Evolutionary conservation across 2,329 filamentous ascomycete species (phyloP).

Genomic region (Helicocarpus griseus): DNA sequence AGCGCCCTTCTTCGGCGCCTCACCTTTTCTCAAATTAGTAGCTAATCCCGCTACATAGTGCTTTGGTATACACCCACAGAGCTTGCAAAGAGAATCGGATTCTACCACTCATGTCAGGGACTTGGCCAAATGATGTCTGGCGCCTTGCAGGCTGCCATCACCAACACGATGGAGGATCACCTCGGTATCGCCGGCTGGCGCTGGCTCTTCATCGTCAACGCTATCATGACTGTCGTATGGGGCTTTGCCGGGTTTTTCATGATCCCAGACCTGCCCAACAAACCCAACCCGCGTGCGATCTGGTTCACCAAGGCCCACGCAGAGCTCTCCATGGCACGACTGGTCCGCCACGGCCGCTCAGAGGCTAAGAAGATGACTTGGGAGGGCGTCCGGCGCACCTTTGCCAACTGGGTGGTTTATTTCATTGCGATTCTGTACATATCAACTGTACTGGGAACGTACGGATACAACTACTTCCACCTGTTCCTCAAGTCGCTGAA

Average conservation of each 20-base stretch:
- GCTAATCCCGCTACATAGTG: conserved; percentile 4
- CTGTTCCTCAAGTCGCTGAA: not conserved
- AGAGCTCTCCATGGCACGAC: not conserved
- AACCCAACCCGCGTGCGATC: not conserved
- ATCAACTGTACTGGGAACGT: not conserved
- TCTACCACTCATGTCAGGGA: conserved; percentile 23
- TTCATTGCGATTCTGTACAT: not conserved
- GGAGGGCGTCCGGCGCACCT: not conserved
- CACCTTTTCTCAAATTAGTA: not conserved
- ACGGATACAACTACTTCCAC: not conserved
- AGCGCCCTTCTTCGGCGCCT: not conserved
- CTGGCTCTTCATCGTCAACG: conserved; percentile 31
- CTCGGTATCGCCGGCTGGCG: conserved; percentile 26
- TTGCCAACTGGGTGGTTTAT: not conserved
- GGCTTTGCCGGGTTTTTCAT: conserved; percentile 8
- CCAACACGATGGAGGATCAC: conserved; percentile 22
- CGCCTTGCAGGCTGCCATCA: conserved; percentile 23
- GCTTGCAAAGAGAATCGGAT: conserved; percentile 24
- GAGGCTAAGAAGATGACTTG: not conserved
- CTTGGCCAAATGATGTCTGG: conserved; percentile 24
- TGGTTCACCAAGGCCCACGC: not conserved
- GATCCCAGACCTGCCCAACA: not conserved
- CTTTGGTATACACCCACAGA: conserved; percentile 32
- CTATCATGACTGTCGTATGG: conserved; percentile 29
- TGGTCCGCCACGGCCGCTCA: not conserved